A percentile compares a stretch with the other conserved stretches of the same genome.
Conservation (phyloP, 345 rosid species). For the Heritiera littoralis region DNA sequence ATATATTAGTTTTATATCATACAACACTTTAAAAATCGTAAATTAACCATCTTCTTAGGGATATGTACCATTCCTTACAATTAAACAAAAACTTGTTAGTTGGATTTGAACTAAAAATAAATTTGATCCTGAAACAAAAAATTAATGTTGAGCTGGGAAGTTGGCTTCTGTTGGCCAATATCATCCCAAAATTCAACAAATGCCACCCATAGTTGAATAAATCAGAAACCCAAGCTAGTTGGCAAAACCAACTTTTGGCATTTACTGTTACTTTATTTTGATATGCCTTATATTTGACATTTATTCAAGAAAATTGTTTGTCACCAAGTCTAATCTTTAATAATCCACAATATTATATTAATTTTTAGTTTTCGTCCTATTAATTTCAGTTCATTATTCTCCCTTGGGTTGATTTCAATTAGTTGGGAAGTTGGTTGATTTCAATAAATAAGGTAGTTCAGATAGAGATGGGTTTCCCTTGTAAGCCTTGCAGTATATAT, state of each 20-base stretch:
- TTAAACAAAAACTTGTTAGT: neutral
- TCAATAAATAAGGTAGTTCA: neutral
- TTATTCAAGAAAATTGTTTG: neutral
- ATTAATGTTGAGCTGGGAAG: neutral
- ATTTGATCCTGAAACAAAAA: neutral
- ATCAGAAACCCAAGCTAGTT: neutral
- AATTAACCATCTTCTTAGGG: neutral
- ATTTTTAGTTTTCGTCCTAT: neutral
- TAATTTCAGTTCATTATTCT: neutral
- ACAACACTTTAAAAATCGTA: neutral
- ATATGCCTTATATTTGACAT: neutral
- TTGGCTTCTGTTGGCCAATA: neutral
- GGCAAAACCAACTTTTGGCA: constrained; percentile 15
- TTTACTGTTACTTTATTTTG: neutral
- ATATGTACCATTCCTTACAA: neutral
- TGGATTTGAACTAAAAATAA: neutral
- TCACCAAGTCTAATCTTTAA: neutral
- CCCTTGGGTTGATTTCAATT: neutral
- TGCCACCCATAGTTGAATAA: neutral
- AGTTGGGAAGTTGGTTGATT: neutral
- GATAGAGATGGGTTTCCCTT: neutral
- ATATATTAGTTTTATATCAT: neutral
- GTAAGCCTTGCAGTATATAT: neutral
- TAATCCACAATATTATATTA: neutral
- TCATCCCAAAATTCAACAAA: constrained; percentile 7